Base-by-base conservation (phyloP, 805 yeast species). In the Clavispora vitiphila region DNA sequence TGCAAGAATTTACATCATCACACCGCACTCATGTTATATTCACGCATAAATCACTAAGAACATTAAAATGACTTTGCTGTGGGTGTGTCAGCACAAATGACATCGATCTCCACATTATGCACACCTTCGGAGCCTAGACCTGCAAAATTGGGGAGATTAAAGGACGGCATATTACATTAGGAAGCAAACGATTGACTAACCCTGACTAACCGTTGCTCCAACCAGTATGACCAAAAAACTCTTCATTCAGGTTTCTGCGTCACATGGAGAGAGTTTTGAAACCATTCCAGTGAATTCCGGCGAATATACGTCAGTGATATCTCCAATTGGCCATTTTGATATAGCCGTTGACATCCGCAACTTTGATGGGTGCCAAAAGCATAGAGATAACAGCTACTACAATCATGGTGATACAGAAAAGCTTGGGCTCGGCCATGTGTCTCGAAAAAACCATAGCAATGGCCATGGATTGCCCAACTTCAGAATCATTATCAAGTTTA, bases 241-340 rank as follows among this genome's bases (percentile, higher is more conserved):
- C 41, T 45, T 61, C 11, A 61, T 70, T 16, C 58, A 53, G 23
- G 71, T 64, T 1, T 45, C 68, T 7, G 50, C 57, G 18, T 44
- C 42, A 25, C 64, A 63, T 39, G 57, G 56, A 2, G 53, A 46
- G 9, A 47, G 51, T 4, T 54, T 50, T 34, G 54, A 54, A 34
- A 46, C 60, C 3, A 71, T 76, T 1, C 72, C 77, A 0, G 70
- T 77, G 11, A 77, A 77, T 47, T 56, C 74, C 1, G 63, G 63
- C 25, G 44, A 40, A 3, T 69, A 72, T 1, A 43, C 71, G 2
- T 53, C 45, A 11, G 53, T 76, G n/a, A 52, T 60, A 5, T 64
- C 75, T 1, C 63, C 63, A 1, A 49, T 62, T 18, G 78, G 76
- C 1, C 49, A 47, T 2, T 67, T 72, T 34, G 57, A 60, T 37